Base-by-base conservation (phyloP, 2,329 filamentous ascomycete genomes). In the Colletotrichum tabaci region DNA sequence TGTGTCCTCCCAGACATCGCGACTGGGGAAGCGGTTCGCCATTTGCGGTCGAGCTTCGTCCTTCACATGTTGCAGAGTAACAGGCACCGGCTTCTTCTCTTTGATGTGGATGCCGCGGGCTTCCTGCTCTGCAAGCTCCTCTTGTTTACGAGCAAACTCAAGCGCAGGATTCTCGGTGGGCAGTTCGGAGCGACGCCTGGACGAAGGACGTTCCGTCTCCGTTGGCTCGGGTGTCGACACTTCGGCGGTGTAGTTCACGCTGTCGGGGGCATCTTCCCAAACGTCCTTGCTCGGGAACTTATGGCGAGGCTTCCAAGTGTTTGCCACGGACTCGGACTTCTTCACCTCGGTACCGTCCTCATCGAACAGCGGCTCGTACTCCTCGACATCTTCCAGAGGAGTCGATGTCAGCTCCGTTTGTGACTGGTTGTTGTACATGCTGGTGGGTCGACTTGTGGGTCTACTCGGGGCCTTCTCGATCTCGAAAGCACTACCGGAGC, bases 231-330 rank as follows among this genome's bases (percentile, higher is more conserved):
- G 95, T 0, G 94, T 96, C 3, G 92, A 94, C 9, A 98, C 96
- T 71, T 94, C 95, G 3, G 95, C 91, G 44, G 90, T 92, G 77
- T 89, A 90, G 77, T 96, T 91, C 63, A 94, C 87, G 82, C 95
- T 98, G 78, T 91, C 93, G 4, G 97, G 96, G 0, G 94, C 92
- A 80, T 99, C 97, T 84, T 99, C 96, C 96, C 96, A 99, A 50
- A 98, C 90, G 80, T 99, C 96, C 80, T 95, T 93, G 81, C 95
- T 98, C 1, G 96, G 96, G 82, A 99, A 99, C 73, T 88, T 82
- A 72, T 92, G 92, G 74, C 90, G 89, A 72, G 87, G 84, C 74
- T 90, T 86, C 66, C 84, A 84, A 67, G 87, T 82, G 74, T 87
- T 87, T 57, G 78, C 66, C 49, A 83, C 77, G 10, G 80, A 77